phyloP scores from a whole-genome alignment of 495 filamentous ascomycete genomes.

The Thermothielavioides terrestris region DNA sequence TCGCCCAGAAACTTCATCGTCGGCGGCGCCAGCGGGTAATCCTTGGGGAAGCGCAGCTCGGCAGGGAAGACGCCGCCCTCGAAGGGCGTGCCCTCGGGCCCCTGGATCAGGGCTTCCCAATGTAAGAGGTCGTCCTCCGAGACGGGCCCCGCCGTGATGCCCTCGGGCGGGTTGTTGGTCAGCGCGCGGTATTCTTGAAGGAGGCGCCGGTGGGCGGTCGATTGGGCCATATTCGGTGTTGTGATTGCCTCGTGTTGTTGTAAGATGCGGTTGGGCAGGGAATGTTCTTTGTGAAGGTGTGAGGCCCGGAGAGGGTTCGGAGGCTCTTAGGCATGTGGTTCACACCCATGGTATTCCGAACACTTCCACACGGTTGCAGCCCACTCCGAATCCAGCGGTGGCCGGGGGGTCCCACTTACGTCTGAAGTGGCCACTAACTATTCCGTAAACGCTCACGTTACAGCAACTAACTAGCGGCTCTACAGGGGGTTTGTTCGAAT shows the following conservation, averaged over 20 bases:
- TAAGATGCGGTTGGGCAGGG: no score
- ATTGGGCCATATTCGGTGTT: conserved; percentile 44
- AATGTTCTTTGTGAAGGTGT: neutral
- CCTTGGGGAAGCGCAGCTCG: conserved; percentile 87
- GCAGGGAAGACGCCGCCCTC: conserved; percentile 92
- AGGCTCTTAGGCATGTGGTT: no score
- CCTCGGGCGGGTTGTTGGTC: conserved; percentile 71
- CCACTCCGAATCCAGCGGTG: neutral
- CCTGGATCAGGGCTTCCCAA: conserved; percentile 96
- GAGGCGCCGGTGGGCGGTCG: conserved; percentile 81
- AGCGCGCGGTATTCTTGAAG: conserved; percentile 88
- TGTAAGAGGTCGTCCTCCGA: conserved; percentile 91
- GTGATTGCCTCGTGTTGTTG: neutral
- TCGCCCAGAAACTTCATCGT: conserved; percentile 90
- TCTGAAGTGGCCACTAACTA: conserved; percentile 1
- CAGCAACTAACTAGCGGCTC: no score
- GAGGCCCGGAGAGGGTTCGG: no score
- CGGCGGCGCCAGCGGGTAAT: conserved; percentile 89
- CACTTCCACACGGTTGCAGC: neutral
- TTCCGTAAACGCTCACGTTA: no score
- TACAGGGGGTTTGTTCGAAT: neutral
- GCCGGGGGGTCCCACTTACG: neutral
- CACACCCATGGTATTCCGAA: no score
- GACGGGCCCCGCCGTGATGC: conserved; percentile 90
- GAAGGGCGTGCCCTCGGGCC: conserved; percentile 90